Base-by-base conservation (phyloP, 805 yeast species). In the Wickerhamomyces silvicola region DNA sequence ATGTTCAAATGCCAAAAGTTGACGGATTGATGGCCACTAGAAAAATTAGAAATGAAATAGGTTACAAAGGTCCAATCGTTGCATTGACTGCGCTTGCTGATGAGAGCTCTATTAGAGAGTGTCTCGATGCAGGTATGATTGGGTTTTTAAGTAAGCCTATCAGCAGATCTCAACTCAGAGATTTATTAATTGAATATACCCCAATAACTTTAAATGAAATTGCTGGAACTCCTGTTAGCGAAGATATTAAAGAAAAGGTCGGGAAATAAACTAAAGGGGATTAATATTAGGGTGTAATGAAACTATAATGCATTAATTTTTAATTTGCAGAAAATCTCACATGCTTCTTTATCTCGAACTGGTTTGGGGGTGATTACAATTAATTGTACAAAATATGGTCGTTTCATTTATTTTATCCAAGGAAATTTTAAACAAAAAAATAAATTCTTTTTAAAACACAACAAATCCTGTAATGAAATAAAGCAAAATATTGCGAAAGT, bases 31-130 rank as follows among this genome's bases (percentile, higher is more conserved):
- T 76, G 17, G 95, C 97, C 0, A 87, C 97, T 0, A 74, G 65
- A 39, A 66, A 71, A 48, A 81, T 90, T 22, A 66, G 96, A 27
- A 58, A 64, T 12, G 78, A 81, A 27, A 55, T 82, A 38, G 61
- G 68, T 5, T 83, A 72, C 49, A 52, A 53, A 1, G 70, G 72
- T 6, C 97, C 97, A 0, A 87, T 92, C 36, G 92, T 90, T 23
- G 97, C 97, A 0, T 68, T 90, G 33, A 88, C 97, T 0, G 97
- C 97, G 1, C 90, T 82, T 64, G 96, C 97, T 1, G 97, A 90
- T 56, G 86, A 84, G 41, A 78, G 88, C 28, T 90, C 88, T 48
- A 87, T 82, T 24, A 78, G 77, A 44, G 94, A 77, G 38, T 88
- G 97, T 56, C 54, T 83, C 36, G 80, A 75, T 13, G 78, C 81